Conservation (phyloP, 2,329 filamentous ascomycete species). For the Karstenula rhodostoma region DNA sequence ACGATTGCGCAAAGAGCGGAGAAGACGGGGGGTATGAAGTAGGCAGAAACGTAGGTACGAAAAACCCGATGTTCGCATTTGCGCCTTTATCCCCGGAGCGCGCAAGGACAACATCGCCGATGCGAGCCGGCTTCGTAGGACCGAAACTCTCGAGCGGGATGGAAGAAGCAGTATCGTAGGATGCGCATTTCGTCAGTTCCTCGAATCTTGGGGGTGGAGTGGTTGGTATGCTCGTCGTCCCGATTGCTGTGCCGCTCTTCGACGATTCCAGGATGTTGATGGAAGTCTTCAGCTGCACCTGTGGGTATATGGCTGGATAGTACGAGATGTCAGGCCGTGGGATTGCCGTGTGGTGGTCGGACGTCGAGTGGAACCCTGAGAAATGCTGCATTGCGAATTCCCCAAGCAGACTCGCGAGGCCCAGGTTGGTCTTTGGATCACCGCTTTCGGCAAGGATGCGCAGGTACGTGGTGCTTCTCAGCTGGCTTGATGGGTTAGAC, state of each 20-base stretch:
- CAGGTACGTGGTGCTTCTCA: slow-evolving; percentile 43
- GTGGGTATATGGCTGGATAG: slow-evolving; percentile 39
- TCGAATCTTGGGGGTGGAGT: slow-evolving; percentile 29
- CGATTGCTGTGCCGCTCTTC: not conserved
- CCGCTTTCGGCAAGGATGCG: slow-evolving; percentile 42
- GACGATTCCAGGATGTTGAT: slow-evolving; percentile 45
- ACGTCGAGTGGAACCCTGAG: slow-evolving; percentile 41
- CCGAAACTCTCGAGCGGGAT: slow-evolving; percentile 31
- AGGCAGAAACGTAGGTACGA: slow-evolving; percentile 42
- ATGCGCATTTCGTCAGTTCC: slow-evolving; percentile 27
- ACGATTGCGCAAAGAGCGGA: slow-evolving; percentile 34
- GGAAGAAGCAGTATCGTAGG: slow-evolving; percentile 47
- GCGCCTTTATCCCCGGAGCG: slow-evolving; percentile 52
- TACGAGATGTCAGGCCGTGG: slow-evolving; percentile 43
- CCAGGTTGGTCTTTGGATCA: slow-evolving; percentile 30
- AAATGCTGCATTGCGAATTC: slow-evolving; percentile 45
- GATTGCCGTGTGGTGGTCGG: slow-evolving; percentile 39
- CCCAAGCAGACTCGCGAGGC: slow-evolving; percentile 29
- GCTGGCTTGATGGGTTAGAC: slow-evolving; percentile 35
- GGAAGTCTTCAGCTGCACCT: slow-evolving; percentile 39
- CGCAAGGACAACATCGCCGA: slow-evolving; percentile 56
- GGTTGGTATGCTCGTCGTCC: slow-evolving; percentile 21
- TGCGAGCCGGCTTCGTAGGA: slow-evolving; percentile 28
- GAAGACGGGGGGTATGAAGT: slow-evolving; percentile 34
- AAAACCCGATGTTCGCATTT: slow-evolving; percentile 49